Conservation (phyloP, 2,329 filamentous ascomycete genomes). For the Aspergillus sergii region DNA sequence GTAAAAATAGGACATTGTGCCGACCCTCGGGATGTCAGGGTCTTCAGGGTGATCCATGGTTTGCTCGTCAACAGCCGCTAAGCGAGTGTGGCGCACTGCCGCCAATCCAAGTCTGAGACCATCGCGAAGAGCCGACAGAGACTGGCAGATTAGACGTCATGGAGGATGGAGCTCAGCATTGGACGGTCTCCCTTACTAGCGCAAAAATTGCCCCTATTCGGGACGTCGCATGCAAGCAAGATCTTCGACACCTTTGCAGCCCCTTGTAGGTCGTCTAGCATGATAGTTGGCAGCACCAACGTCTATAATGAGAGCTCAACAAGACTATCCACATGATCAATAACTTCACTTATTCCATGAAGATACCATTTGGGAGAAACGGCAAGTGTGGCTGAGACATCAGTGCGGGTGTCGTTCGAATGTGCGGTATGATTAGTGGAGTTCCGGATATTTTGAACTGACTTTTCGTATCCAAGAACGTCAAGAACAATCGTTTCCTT, state of each 20-base stretch:
- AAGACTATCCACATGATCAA: background rate
- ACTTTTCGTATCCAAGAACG: constrained; percentile 3
- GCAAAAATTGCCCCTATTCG: background rate
- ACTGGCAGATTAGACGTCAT: background rate
- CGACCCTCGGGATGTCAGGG: background rate
- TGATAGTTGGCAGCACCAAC: background rate
- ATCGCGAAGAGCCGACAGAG: background rate
- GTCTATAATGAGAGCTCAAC: background rate
- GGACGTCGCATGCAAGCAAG: background rate
- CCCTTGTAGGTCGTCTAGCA: too few species aligned
- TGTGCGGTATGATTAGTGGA: background rate
- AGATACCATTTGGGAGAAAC: too few species aligned
- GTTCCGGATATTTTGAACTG: background rate
- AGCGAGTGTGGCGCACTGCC: constrained; percentile 1
- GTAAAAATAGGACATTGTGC: background rate
- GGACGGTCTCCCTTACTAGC: background rate
- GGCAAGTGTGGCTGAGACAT: constrained; percentile 3
- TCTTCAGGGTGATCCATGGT: background rate
- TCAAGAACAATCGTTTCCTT: background rate
- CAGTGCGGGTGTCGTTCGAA: background rate
- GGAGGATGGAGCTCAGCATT: background rate
- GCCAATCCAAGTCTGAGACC: background rate
- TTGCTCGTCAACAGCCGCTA: background rate
- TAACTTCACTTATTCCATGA: background rate
- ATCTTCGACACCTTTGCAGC: too few species aligned